Evolutionary conservation across 2,329 filamentous ascomycete genomes (phyloP).

Genomic region (Calonectria honghensis): DNA sequence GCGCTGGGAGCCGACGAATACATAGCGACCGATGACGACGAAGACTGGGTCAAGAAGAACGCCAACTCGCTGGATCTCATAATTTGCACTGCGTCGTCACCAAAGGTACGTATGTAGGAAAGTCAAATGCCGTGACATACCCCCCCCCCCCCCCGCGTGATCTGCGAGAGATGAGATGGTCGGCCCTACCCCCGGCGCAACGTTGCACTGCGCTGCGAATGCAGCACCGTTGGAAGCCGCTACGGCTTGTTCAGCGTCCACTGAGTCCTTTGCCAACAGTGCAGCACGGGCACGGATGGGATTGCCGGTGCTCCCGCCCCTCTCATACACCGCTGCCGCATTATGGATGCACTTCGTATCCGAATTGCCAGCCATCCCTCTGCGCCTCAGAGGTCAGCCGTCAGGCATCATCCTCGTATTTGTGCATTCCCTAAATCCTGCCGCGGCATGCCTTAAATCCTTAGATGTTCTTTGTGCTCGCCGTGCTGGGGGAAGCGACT

Average conservation of each 20-base stretch:
- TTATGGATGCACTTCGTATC: conserved; percentile 6
- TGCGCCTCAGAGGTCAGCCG: not conserved
- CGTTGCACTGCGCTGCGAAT: conserved; percentile 11
- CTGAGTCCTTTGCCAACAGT: not conserved
- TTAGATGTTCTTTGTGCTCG: not conserved
- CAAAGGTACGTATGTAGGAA: conserved; percentile 51
- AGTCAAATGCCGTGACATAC: not conserved
- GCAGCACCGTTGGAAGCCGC: not conserved
- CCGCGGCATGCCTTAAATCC: not conserved
- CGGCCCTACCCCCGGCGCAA: conserved; percentile 12
- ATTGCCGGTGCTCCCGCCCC: not conserved
- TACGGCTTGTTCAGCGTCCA: not conserved
- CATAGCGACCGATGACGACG: conserved; percentile 71
- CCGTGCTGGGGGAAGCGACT: not conserved
- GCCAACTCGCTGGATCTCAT: conserved; percentile 81
- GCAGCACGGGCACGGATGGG: not conserved
- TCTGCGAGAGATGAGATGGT: not conserved
- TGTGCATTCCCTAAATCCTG: conserved; percentile 2
- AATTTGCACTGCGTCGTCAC: conserved; percentile 80
- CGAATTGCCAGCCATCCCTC: not conserved
- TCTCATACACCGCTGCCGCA: not conserved
- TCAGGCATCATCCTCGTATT: conserved; percentile 25
- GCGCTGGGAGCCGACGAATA: conserved; percentile 74
- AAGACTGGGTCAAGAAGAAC: conserved; percentile 71
- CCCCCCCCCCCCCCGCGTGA: not conserved